These are phyloP conservation scores for Candida manassasensis DNA, from an alignment of 805 yeast species.

Conservation along the genomic window DNA sequence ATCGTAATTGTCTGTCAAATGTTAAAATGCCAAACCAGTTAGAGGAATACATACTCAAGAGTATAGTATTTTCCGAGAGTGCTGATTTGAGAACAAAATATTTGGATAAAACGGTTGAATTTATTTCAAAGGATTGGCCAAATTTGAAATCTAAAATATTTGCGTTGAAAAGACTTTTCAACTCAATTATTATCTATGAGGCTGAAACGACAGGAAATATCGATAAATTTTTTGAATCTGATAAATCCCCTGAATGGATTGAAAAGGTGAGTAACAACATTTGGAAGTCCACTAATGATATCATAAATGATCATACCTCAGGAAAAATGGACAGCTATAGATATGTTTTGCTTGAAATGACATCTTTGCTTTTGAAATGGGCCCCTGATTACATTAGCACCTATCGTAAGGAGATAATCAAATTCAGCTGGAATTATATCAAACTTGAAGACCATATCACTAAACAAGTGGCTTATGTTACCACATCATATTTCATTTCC, in stretches of 20 bases:
- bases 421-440: constrained; percentile 91
- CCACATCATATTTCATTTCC: constrained; percentile 80
- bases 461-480: constrained; percentile 88
- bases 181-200: constrained; percentile 61
- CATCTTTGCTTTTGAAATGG: constrained; percentile 69
- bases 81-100: constrained; percentile 43
- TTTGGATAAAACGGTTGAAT: constrained; percentile 48
- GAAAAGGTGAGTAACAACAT: constrained; percentile 54
- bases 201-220: constrained; percentile 47
- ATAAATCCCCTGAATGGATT: constrained; percentile 55
- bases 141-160: constrained; percentile 54
- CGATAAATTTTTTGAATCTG: constrained; percentile 38
- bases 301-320: constrained; percentile 48
- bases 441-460: constrained; percentile 83
- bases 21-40: constrained; percentile 44
- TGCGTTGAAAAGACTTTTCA: constrained; percentile 52
- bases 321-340: constrained; percentile 73
- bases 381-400: constrained; percentile 57
- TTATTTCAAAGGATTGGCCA: constrained; percentile 41
- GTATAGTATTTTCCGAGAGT: constrained; percentile 51
- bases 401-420: constrained; percentile 77
- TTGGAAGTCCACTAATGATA: constrained; percentile 66
- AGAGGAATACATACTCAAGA: constrained; percentile 53
- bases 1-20: constrained; percentile 39
- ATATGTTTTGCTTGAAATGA: constrained; percentile 73